Base-by-base conservation (phyloP, 2,329 filamentous ascomycete genomes). In the Pestalotiopsis sp. region DNA sequence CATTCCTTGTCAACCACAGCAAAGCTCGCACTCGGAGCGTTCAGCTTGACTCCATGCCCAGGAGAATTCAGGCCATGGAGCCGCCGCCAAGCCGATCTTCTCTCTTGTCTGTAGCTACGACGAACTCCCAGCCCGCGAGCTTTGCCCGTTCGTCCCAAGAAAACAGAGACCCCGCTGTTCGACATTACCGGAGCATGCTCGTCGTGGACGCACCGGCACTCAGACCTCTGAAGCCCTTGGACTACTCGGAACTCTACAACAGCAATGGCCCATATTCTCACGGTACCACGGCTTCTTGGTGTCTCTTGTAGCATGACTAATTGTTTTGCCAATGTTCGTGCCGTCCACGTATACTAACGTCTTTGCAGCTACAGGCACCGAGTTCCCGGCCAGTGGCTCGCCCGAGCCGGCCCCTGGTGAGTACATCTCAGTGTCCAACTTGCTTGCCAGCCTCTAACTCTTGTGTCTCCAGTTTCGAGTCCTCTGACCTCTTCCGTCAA, bases 171-270 rank as follows among this genome's bases (percentile, higher is more conserved):
- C 73, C 74, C 57, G 68, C 73, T 30, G 72, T 77, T 66, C 75
- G 74, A 52, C 79, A 79, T 57, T 86, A 82, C 71, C 81, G 83
- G 68, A 88, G 85, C 75, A 85, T 88, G 86, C 78, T 88, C 22
- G 82, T 85, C 59, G 78, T 88, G 20, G 85, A 85, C 58, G 80
- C 81, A 35, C 80, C 82, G 2, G 84, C 85, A 13, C 77, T 87
- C 26, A 79, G 77, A 7, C 78, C 81, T 4, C 76, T 81, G 70
- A 80, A 79, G 64, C 81, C 81, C 40, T 79, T 85, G 70, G 80
- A 79, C 11, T 84, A 82, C 71, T 82, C 83, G 26, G 84, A 86
- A 75, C 79, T 87, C 59, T 82, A 82, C 68, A 70, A 78, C 59
- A 73, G 75, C 48, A 40, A 61, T 40, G 44, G 40, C 60, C 67